phyloP scores from a whole-genome alignment of 164 flowering plant species.

The Annona cherimola region DNA sequence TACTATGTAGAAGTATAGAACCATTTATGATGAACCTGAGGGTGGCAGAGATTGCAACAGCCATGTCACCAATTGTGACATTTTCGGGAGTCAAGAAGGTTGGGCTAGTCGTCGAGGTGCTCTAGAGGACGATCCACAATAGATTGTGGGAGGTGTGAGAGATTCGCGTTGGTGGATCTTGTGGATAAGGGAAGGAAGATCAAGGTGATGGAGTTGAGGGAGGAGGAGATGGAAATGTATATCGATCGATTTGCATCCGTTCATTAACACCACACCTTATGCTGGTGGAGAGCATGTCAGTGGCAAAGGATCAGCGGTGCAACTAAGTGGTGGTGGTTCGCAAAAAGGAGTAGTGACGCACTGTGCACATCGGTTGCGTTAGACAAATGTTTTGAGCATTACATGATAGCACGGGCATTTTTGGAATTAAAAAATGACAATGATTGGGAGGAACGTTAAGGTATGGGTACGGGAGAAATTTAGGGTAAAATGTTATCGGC shows the following conservation, averaged over 20 bases:
- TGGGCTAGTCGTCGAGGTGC: slow-evolving; percentile 54
- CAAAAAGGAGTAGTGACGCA: too few species aligned
- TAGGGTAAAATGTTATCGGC: too few species aligned
- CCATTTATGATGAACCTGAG: slow-evolving; percentile 85
- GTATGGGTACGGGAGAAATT: too few species aligned
- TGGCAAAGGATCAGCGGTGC: slow-evolving; percentile 82
- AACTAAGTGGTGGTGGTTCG: too few species aligned
- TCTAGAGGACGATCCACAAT: slow-evolving; percentile 68
- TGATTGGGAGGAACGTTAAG: too few species aligned
- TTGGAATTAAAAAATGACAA: too few species aligned
- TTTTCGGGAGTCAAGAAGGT: slow-evolving; percentile 81
- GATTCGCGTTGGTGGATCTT: slow-evolving; percentile 55
- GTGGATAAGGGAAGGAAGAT: slow-evolving; percentile 61
- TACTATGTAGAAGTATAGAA: slow-evolving; percentile 79
- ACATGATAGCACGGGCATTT: too few species aligned
- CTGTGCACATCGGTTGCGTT: too few species aligned
- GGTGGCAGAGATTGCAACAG: slow-evolving; percentile 80
- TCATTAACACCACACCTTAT: slow-evolving; percentile 79
- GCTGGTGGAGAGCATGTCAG: slow-evolving; percentile 83
- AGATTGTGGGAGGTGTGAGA: slow-evolving; percentile 74
- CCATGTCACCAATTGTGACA: slow-evolving; percentile 57
- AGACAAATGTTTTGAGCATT: too few species aligned
- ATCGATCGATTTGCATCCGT: slow-evolving; percentile 87
- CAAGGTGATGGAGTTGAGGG: slow-evolving; percentile 50
- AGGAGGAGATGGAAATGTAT: slow-evolving; percentile 83